Conservation (phyloP, 164 flowering plant genomes). For the Vitis rotundifolia region DNA sequence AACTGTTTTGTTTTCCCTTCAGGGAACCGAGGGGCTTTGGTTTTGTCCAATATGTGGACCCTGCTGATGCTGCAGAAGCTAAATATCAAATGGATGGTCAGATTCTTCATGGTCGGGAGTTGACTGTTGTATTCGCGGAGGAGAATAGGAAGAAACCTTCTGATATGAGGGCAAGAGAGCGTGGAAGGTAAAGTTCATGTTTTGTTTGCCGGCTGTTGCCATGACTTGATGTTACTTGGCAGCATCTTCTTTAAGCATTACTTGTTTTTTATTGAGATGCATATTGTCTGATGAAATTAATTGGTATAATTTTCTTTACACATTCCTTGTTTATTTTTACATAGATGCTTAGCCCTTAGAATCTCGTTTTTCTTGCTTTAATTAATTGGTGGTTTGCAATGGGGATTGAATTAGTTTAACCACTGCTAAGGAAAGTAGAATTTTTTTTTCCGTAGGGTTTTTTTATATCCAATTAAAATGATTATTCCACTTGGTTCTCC, state of each 20-base stretch:
- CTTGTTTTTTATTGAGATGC: background rate
- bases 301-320: no score
- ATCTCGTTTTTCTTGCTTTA: no score
- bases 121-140: conserved; percentile 82
- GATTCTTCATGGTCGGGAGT: conserved; percentile 56
- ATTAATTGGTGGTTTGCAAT: no score
- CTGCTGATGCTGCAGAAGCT: conserved; percentile 73
- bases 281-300: no score
- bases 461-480: no score
- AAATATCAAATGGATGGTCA: conserved; percentile 77
- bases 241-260: background rate
- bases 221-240: background rate
- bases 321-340: no score
- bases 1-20: conserved; percentile 12
- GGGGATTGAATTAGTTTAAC: no score
- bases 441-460: no score
- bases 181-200: conserved; percentile 26
- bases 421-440: no score
- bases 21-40: conserved; percentile 81
- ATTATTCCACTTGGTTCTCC: no score
- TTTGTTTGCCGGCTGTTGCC: background rate
- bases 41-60: conserved; percentile 71
- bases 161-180: conserved; percentile 68
- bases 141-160: conserved; percentile 76
- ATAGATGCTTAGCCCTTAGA: no score